These are phyloP conservation scores for Cynanchum wilfordii DNA, from an alignment of 257 asterid species.

Conservation along the genomic window DNA sequence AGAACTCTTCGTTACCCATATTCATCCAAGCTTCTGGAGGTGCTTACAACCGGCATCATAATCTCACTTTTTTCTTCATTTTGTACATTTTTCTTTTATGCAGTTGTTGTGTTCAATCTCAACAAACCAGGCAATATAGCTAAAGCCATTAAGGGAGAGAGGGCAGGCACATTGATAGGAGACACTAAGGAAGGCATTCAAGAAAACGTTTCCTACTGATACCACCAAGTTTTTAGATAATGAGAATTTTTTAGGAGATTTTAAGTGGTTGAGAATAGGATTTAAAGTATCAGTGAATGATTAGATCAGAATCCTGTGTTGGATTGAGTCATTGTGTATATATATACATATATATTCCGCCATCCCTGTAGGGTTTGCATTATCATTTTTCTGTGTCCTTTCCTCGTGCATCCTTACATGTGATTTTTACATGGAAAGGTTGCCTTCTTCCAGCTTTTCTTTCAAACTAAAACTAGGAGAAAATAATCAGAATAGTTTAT, in stretches of 20 bases:
- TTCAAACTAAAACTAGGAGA: too few species aligned
- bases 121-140: constrained; percentile 77
- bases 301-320: background rate
- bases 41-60: background rate
- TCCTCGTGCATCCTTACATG: too few species aligned
- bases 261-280: background rate
- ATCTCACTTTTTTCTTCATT: background rate
- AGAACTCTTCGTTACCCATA: constrained; percentile 6
- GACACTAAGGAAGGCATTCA: constrained; percentile 36
- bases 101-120: constrained; percentile 91
- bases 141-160: constrained; percentile 76
- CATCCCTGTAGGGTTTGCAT: too few species aligned
- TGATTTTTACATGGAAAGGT: too few species aligned
- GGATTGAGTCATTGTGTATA: too few species aligned
- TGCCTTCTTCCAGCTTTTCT: too few species aligned
- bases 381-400: too few species aligned
- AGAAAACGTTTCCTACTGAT: constrained; percentile 5
- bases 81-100: constrained; percentile 12
- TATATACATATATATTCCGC: too few species aligned
- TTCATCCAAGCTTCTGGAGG: background rate
- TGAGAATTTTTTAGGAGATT: background rate
- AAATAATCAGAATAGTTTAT: too few species aligned
- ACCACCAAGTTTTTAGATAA: background rate
- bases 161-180: constrained; percentile 74
- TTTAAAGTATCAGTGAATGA: background rate